Evolutionary conservation across 139 green algal genomes (phyloP).

Genomic region (Gonium pectorale): DNA sequence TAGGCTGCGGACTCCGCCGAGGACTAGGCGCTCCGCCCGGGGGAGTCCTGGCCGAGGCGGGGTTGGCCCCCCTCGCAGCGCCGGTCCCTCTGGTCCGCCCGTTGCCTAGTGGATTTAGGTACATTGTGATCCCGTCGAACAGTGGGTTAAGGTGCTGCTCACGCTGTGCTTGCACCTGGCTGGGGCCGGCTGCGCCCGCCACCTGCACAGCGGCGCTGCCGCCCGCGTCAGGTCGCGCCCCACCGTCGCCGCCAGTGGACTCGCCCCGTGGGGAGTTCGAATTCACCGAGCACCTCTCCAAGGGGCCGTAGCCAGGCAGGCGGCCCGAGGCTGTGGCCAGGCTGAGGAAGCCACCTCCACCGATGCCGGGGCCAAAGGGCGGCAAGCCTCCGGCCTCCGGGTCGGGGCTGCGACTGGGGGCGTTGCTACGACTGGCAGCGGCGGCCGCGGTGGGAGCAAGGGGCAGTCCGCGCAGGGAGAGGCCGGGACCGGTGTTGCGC

Average conservation of each 20-base stretch:
- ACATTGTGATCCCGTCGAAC: conserved; percentile 3
- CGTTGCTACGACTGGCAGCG: background rate
- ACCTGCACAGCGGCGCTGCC: background rate
- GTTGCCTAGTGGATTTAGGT: conserved; percentile 6
- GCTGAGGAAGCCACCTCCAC: conserved; percentile 9
- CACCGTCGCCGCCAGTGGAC: background rate
- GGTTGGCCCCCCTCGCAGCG: too few species aligned
- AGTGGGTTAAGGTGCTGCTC: conserved; percentile 13
- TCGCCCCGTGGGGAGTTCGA: background rate
- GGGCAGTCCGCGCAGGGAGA: background rate
- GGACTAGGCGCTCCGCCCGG: too few species aligned
- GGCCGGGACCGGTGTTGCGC: background rate
- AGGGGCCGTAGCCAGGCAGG: background rate
- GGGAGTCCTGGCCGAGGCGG: too few species aligned
- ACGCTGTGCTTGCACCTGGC: too few species aligned
- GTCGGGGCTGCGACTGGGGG: background rate
- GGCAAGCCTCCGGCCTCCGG: background rate
- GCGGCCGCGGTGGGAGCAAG: background rate
- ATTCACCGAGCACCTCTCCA: conserved; percentile 28
- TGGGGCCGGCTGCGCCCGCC: too few species aligned
- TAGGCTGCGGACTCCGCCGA: too few species aligned
- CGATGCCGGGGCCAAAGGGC: background rate
- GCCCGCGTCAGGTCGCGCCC: background rate
- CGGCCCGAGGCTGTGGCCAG: conserved; percentile 15
- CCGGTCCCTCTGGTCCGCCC: too few species aligned